Evolutionary conservation across 192 early-diverging fungal species (phyloP), one percentile per base, ranked within the genome.

Genomic region (Chytriomyces hyalinus): DNA sequence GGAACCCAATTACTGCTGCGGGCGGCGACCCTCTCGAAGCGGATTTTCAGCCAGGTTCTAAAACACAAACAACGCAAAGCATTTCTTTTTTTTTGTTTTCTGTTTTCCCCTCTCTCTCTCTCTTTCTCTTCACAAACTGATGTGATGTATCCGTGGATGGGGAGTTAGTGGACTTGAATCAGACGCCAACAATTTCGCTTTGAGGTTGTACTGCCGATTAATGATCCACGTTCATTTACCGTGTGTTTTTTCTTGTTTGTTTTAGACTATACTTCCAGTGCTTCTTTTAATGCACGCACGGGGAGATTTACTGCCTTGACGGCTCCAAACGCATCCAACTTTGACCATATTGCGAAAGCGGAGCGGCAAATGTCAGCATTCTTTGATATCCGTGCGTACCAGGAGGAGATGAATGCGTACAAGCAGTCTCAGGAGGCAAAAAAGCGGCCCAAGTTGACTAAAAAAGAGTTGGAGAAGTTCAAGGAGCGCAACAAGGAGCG

Each of bases 341-440:
- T 78, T 48, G 67, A 75, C 48, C 77, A 66, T 43, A 26, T 76
- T 20, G 51, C 61, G 6, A 78, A 78, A 43, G 77, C 77, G 10
- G 77, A 78, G 62, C 77, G 77, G 8, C 77, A 78, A 72, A 78
- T 78, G 77, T 26, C 15, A 20, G 20, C n/a, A 28, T 78, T 70
- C 53, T 78, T 78, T 63, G 77, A 78, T 46, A 68, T 70, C 47
- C 57, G 36, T 15, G 26, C n/a, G 0, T 78, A 78, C 49, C 77
- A 78, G 45, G 77, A 78, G 28, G 49, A 78, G 4, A 75, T 57
- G 17, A 75, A 65, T 28, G 17, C 53, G 17, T 26, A 73, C 9
- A 22, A 47, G 26, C 49, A 49, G 57, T 6, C n/a, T 8, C 11
- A 68, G 71, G 51, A 36, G 17, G 61, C 9, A 1, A 11, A 53